Percentiles rank a stretch among this genome's conserved stretches.
Evolutionary conservation across 2,329 filamentous ascomycete genomes (phyloP).

Genomic region (Penicillium digitatum): DNA sequence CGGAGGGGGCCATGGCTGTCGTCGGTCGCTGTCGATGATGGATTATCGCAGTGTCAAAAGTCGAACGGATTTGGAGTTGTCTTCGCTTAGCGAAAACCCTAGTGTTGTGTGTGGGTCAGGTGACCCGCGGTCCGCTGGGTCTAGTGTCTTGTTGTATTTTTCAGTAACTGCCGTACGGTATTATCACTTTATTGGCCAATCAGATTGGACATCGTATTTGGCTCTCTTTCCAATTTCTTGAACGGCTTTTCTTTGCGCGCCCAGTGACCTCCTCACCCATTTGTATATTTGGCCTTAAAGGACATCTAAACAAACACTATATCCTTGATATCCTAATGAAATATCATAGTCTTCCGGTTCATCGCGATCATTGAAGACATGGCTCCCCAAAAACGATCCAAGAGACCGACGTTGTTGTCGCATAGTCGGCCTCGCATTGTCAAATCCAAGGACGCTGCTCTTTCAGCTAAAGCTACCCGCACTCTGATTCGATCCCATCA

Average conservation of each 20-base stretch:
- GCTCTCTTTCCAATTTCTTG: slow-evolving; percentile 2
- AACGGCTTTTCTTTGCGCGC: background rate
- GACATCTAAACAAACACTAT: background rate
- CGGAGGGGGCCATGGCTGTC: slow-evolving; percentile 48
- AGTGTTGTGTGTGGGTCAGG: slow-evolving; percentile 40
- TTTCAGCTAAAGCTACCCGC: slow-evolving; percentile 57
- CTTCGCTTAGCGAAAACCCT: slow-evolving; percentile 43
- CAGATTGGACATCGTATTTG: background rate
- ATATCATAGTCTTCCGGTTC: background rate
- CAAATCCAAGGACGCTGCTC: slow-evolving; percentile 33
- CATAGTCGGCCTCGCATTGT: slow-evolving; percentile 45
- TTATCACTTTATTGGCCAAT: background rate
- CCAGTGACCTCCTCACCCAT: background rate
- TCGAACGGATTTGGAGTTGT: slow-evolving; percentile 37
- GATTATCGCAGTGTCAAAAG: slow-evolving; percentile 43
- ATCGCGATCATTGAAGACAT: slow-evolving; percentile 13
- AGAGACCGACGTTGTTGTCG: slow-evolving; percentile 40
- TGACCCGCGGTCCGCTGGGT: slow-evolving; percentile 25
- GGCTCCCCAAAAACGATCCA: slow-evolving; percentile 31
- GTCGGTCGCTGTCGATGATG: slow-evolving; percentile 40
- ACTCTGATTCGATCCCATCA: slow-evolving; percentile 59
- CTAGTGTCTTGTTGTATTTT: slow-evolving; percentile 8
- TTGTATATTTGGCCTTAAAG: background rate
- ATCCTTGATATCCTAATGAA: too few species aligned
- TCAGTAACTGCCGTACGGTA: background rate